A percentile compares a stretch with the other conserved stretches of the same genome.
These are phyloP conservation scores for Stagonosporopsis vannaccii DNA, from an alignment of 2,329 filamentous ascomycete genomes.

Conservation along the genomic window DNA sequence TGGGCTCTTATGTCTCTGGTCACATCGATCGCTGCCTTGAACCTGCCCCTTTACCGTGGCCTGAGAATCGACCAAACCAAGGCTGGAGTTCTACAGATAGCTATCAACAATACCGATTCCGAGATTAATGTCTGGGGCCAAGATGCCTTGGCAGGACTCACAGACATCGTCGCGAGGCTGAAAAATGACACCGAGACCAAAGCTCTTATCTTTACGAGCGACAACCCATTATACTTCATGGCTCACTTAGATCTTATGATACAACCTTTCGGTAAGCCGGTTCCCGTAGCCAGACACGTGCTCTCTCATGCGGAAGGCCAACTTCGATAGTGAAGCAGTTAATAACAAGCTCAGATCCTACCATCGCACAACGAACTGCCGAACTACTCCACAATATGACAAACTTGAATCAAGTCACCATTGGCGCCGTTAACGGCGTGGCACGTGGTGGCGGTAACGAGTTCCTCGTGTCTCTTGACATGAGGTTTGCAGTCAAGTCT, in stretches of 20 bases:
- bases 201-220: constrained; percentile 10
- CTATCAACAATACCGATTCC: constrained; percentile 6
- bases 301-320: neutral
- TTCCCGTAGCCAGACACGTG: too few species aligned
- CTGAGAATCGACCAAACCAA: constrained; percentile 4
- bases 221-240: constrained; percentile 6
- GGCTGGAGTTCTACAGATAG: constrained; percentile 1
- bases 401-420: constrained; percentile 7
- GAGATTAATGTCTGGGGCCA: constrained; percentile 9
- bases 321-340: neutral
- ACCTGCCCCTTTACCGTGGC: neutral
- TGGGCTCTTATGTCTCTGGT: neutral
- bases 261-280: constrained; percentile 2
- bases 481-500: constrained; percentile 11
- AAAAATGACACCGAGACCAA: constrained; percentile 10
- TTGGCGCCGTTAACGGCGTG: constrained; percentile 9
- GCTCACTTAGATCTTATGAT: constrained; percentile 9
- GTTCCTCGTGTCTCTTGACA: constrained; percentile 8
- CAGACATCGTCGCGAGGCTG: constrained; percentile 4
- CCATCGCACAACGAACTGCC: constrained; percentile 2
- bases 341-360: neutral
- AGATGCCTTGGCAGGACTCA: neutral
- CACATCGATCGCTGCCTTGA: neutral
- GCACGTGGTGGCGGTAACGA: constrained; percentile 13
- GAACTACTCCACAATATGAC: constrained; percentile 11